phyloP scores from a whole-genome alignment of 768 basidiomycete genomes.

The Leccinum aurantiacum region DNA sequence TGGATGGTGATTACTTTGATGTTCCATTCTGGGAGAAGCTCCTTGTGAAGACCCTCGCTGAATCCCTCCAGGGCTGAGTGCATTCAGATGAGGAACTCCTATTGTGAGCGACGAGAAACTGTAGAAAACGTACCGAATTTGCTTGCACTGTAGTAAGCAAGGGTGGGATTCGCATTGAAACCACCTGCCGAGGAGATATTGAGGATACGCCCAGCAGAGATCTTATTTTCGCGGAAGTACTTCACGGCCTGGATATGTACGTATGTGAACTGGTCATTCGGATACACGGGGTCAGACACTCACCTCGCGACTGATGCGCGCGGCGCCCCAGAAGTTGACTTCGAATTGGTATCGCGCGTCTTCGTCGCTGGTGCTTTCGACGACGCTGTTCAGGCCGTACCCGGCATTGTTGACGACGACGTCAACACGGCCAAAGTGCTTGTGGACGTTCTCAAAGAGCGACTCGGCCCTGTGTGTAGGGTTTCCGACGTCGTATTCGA shows the following conservation, averaged over 20 bases:
- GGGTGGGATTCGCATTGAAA: constrained; percentile 16
- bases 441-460: constrained; percentile 23
- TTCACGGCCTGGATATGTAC: constrained; percentile 18
- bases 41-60: constrained; percentile 23
- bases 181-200: constrained; percentile 24
- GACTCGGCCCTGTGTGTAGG: constrained; percentile 13
- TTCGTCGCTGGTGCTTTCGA: constrained; percentile 27
- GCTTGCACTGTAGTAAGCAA: constrained; percentile 23
- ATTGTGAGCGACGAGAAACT: no score
- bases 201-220: constrained; percentile 22
- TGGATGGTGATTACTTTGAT: constrained; percentile 26
- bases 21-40: constrained; percentile 28
- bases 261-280: neutral
- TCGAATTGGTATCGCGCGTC: constrained; percentile 31
- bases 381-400: constrained; percentile 22
- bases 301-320: constrained; percentile 26
- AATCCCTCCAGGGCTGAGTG: constrained; percentile 28
- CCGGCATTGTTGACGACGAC: constrained; percentile 38
- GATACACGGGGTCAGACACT: neutral
- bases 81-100: neutral
- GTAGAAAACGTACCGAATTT: constrained; percentile 19
- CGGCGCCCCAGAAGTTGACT: constrained; percentile 35
- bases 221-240: constrained; percentile 33
- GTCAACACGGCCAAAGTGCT: constrained; percentile 33
- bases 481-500: constrained; percentile 33